Percentiles rank a stretch among this genome's conserved stretches.
These are phyloP conservation scores for Kwoniella dendrophila DNA, from an alignment of 768 basidiomycete genomes.

Conservation along the genomic window DNA sequence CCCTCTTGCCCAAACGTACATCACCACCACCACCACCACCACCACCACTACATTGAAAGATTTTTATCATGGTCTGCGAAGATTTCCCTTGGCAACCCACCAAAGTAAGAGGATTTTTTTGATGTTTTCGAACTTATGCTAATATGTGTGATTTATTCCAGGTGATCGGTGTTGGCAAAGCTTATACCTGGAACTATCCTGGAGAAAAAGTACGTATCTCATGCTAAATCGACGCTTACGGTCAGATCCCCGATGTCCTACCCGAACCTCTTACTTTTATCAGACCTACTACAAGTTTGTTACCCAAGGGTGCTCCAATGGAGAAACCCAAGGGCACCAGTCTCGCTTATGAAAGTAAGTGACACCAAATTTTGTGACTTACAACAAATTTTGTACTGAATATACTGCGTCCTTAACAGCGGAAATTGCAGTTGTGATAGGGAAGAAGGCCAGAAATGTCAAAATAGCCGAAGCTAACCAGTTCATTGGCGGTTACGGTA, in stretches of 20 bases:
- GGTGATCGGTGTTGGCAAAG: not conserved
- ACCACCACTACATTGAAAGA: no score
- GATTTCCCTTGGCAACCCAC: no score
- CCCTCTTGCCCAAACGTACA: no score
- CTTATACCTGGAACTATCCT: not conserved
- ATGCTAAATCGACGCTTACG: no score
- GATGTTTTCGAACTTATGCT: no score
- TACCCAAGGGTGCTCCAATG: not conserved
- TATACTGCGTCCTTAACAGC: not conserved
- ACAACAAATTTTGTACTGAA: not conserved
- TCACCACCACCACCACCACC: no score
- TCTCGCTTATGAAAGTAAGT: not conserved
- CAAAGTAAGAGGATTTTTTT: no score
- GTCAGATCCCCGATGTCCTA: not conserved
- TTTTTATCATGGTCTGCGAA: no score
- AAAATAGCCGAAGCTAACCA: not conserved
- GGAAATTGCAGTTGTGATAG: not conserved
- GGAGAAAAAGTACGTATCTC: no score
- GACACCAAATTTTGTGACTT: not conserved
- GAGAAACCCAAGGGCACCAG: not conserved
- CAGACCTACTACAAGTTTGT: not conserved
- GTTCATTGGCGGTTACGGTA: not conserved
- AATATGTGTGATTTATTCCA: no score
- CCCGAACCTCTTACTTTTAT: not conserved
- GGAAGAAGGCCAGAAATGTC: not conserved